phyloP scores from a whole-genome alignment of 1,284 basidiomycete species.

The Cryptococcus neoformans region DNA sequence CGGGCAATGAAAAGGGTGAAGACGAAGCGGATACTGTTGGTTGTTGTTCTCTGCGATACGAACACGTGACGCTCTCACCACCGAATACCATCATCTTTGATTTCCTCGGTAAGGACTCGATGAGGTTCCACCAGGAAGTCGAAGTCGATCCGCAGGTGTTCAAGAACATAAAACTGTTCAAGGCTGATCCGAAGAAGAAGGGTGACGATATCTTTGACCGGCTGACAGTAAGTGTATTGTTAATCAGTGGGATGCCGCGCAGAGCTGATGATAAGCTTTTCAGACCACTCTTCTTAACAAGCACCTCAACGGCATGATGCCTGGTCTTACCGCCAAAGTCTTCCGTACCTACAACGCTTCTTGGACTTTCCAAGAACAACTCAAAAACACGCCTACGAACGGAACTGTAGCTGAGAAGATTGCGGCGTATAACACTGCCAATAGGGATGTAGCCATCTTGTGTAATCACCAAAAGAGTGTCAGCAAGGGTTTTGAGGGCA shows the following conservation, averaged over 20 bases:
- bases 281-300: slow-evolving; percentile 85
- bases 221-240: slow-evolving; percentile 63
- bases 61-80: slow-evolving; percentile 86
- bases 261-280: slow-evolving; percentile 3
- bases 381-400: slow-evolving; percentile 65
- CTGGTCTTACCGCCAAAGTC: slow-evolving; percentile 93
- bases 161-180: slow-evolving; percentile 86
- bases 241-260: neutral
- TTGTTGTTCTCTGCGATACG: slow-evolving; percentile 91
- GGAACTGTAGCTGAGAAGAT: slow-evolving; percentile 86
- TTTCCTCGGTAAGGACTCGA: slow-evolving; percentile 97
- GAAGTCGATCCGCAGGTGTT: slow-evolving; percentile 82
- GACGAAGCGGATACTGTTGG: slow-evolving; percentile 97
- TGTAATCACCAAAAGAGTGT: slow-evolving; percentile 97
- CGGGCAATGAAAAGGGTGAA: slow-evolving; percentile 97
- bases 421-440: slow-evolving; percentile 91
- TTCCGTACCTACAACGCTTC: slow-evolving; percentile 99
- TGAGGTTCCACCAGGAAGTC: slow-evolving; percentile 89
- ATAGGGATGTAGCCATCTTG: slow-evolving; percentile 89
- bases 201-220: slow-evolving; percentile 93
- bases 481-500: slow-evolving; percentile 84
- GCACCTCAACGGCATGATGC: slow-evolving; percentile 87
- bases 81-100: slow-evolving; percentile 84
- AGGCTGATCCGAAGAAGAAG: slow-evolving; percentile 81
- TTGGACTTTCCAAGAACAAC: slow-evolving; percentile 82